Base-by-base conservation (phyloP, 1,139 yeast species). In the Pichia sp. region DNA sequence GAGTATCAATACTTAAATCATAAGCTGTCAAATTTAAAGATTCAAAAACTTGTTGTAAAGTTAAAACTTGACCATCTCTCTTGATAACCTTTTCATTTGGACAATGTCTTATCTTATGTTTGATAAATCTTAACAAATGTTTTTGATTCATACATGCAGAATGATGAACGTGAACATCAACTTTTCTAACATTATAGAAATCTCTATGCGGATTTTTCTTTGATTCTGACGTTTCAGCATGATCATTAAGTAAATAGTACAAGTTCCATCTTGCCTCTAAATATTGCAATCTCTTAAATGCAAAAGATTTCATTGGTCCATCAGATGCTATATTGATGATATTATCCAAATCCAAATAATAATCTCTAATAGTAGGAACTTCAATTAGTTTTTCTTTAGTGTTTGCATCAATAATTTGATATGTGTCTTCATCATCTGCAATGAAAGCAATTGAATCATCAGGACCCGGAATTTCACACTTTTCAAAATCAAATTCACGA, bases 61-160 rank as follows among this genome's bases (percentile, higher is more conserved):
- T 86, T 60, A 94, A 75, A n/a, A 88, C 78, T 62, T 87, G 82
- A 22, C 94, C 95, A 68, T 94, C 98, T 71, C 98, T 84, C 69
- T 78, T 84, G 47, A 94, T 92, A 18, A 94, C 99, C 54, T 85
- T 82, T 65, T 92, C 96, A 58, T 87, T 77, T 1, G 96, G 92
- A 62, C 69, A 77, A 67, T 85, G 80, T 64, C 83, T 80, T 66
- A 84, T 77, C 69, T 92, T 92, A 65, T 89, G 87, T 68, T 94
- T 94, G 67, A 94, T 94, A 66, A 87, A 94, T 59, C 98, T 82
- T 57, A 94, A 72, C 61, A 94, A 72, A 68, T 94, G 98, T 68
- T 94, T 94, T 67, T 94, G 98, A 63, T 94, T 94, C 98, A 92
- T 92, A 66, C 97, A 90, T 9, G 99, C 99, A 15, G 96, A 86